Conservation (phyloP, 1,284 basidiomycete genomes). For the Tylopilus sp. region DNA sequence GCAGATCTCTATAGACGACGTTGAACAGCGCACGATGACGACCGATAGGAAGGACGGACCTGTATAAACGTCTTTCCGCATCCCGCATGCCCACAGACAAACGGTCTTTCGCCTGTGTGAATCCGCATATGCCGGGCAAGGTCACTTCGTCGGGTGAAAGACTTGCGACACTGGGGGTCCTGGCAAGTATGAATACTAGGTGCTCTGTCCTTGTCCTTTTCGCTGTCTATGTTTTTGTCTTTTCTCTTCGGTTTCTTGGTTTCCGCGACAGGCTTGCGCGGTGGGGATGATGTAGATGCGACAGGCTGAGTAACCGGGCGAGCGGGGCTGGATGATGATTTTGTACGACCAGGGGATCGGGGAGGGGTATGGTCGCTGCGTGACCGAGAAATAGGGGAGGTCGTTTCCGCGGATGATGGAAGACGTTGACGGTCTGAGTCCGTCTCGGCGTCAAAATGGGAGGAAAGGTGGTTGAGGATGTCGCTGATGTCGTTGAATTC, state of each 20-base stretch:
- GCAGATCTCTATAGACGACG: constrained; percentile 64
- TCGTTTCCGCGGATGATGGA: constrained; percentile 23
- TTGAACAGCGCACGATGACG: constrained; percentile 8
- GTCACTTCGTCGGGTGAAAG: constrained; percentile 74
- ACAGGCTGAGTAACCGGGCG: constrained; percentile 34
- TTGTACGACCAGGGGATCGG: constrained; percentile 20
- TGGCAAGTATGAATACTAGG: constrained; percentile 50
- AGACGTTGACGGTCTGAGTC: constrained; percentile 38
- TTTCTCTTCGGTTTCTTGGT: constrained; percentile 41
- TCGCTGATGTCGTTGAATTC: constrained; percentile 71
- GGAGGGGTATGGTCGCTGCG: constrained; percentile 24
- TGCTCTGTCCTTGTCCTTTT: constrained; percentile 34
- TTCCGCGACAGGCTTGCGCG: constrained; percentile 19
- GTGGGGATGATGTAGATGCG: constrained; percentile 33
- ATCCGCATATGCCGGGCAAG: constrained; percentile 78
- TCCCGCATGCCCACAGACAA: constrained; percentile 61
- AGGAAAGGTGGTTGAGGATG: constrained; percentile 66
- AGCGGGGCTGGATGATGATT: constrained; percentile 31
- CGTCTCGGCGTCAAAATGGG: constrained; percentile 59
- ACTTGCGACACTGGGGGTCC: constrained; percentile 66
- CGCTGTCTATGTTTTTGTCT: constrained; percentile 33
- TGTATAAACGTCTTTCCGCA: constrained; percentile 87
- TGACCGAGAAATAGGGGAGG: constrained; percentile 34
- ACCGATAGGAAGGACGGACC: constrained; percentile 39
- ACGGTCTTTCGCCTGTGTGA: constrained; percentile 87